phyloP scores from a whole-genome alignment of 106 monocot species.

The Dendrobium huoshanense region DNA sequence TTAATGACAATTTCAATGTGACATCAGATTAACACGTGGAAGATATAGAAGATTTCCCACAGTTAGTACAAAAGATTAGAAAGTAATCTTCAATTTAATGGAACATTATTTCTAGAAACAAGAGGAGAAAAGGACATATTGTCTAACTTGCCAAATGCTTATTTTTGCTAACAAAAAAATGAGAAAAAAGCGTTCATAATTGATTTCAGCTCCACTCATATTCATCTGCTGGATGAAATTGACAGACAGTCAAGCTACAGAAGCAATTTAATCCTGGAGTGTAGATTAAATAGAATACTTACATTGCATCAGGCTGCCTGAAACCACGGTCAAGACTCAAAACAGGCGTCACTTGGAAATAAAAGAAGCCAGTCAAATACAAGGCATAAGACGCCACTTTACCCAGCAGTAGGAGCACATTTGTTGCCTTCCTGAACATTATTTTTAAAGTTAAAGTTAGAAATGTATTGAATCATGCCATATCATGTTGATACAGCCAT shows the following conservation, averaged over 20 bases:
- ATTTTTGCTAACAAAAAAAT: not conserved
- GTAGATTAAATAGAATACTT: slow-evolving; percentile 11
- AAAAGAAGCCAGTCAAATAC: slow-evolving; percentile 69
- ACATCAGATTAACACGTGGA: too few species aligned
- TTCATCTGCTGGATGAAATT: not conserved
- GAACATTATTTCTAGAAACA: not conserved
- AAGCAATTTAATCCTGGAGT: not conserved
- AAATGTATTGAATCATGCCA: not conserved
- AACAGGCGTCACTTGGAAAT: slow-evolving; percentile 47
- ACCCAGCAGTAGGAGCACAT: slow-evolving; percentile 52
- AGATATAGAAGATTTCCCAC: too few species aligned
- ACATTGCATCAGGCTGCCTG: slow-evolving; percentile 27
- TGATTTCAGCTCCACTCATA: not conserved
- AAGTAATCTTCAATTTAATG: not conserved
- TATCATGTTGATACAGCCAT: not conserved
- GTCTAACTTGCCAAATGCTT: not conserved
- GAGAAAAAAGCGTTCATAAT: not conserved
- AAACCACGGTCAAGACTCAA: slow-evolving; percentile 21
- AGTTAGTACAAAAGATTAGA: too few species aligned
- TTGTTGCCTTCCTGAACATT: slow-evolving; percentile 48
- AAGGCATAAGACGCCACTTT: slow-evolving; percentile 62
- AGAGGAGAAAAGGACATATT: not conserved
- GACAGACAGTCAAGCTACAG: not conserved
- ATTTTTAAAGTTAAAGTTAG: not conserved
- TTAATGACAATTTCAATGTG: too few species aligned